A percentile compares a stretch with the other conserved stretches of the same genome.
These are phyloP conservation scores for Cyberlindnera petersonii DNA, from an alignment of 805 yeast species.

Conservation along the genomic window DNA sequence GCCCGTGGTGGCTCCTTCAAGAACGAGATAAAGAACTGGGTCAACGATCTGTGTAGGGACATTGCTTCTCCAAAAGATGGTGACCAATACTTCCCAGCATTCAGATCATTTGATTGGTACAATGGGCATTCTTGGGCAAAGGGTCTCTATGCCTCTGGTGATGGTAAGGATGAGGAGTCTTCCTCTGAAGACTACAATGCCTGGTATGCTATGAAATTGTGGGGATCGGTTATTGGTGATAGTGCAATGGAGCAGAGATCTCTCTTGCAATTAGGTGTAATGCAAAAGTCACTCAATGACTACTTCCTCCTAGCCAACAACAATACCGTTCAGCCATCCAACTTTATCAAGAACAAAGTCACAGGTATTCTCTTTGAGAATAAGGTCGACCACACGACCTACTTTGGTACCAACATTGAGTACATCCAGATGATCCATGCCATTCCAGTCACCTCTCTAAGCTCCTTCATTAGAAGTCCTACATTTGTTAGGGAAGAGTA, in stretches of 20 bases:
- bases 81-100: conserved; percentile 61
- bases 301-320: conserved; percentile 53
- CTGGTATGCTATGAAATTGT: conserved; percentile 61
- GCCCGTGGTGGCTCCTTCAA: conserved; percentile 44
- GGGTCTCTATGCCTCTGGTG: conserved; percentile 65
- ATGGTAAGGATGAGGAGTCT: conserved; percentile 75
- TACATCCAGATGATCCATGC: conserved; percentile 79
- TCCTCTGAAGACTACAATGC: conserved; percentile 73
- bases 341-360: conserved; percentile 59
- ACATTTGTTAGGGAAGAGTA: conserved; percentile 61
- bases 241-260: conserved; percentile 49
- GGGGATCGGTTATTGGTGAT: conserved; percentile 56
- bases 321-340: conserved; percentile 52
- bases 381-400: conserved; percentile 69
- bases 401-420: conserved; percentile 68
- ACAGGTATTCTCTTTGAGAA: conserved; percentile 74
- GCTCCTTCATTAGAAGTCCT: conserved; percentile 54
- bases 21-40: conserved; percentile 46
- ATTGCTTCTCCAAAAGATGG: conserved; percentile 54
- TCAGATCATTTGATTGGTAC: conserved; percentile 69
- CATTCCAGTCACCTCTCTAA: conserved; percentile 66
- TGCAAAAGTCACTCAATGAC: conserved; percentile 47
- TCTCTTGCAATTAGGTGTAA: conserved; percentile 56
- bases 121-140: conserved; percentile 79
- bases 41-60: conserved; percentile 58